Base-by-base conservation (phyloP, 2,329 filamentous ascomycete genomes). In the Pseudocercospora fijiensis region DNA sequence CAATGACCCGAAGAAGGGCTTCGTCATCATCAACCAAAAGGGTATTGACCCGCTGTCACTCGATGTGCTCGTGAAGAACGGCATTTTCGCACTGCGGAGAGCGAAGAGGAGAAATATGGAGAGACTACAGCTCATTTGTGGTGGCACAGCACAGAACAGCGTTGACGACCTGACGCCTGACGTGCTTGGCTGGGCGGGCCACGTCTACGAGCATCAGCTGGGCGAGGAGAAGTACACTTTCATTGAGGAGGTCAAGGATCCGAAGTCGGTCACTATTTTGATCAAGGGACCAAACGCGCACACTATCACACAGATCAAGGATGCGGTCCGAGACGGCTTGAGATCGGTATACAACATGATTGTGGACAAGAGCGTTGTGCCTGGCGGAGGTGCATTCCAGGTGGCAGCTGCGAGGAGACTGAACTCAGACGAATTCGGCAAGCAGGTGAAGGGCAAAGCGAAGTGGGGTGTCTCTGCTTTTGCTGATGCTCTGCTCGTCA, bases 31-130 rank as follows among this genome's bases (percentile, higher is more conserved):
- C 80, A 99, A 99, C 83, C 95, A 99, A 80, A 99, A 99, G 85
- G 95, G 95, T 67, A 99, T 99, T 72, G 95, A 99, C 77, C 95
- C 95, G 22, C 84, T 99, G 66, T 97, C 93, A 60, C 85, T 99
- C 70, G 95, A 99, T 73, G 92, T 99, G 11, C 83, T 99, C 63
- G 93, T 95, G 69, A 99, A 99, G 87, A 98, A 99, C 77, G 93
- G 93, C 70, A 99, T 99, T 73, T 87, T 98, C 69, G 95, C 95
- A 59, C 86, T 99, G 67, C 88, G 95, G 74, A 86, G 95, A 77
- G 95, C 95, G 45, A 99, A 99, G 89, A 86, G 95, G 78, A 90
- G 95, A 77, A 99, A 99, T 82, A 99, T 99, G 95, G 95, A 99
- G 84, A 88, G 95, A 74, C 83, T 99, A 70, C 95, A 99, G 81